Evolutionary conservation across 2,329 filamentous ascomycete species (phyloP), one percentile per base, ranked within the genome.

Genomic region (Elsinoe australis): DNA sequence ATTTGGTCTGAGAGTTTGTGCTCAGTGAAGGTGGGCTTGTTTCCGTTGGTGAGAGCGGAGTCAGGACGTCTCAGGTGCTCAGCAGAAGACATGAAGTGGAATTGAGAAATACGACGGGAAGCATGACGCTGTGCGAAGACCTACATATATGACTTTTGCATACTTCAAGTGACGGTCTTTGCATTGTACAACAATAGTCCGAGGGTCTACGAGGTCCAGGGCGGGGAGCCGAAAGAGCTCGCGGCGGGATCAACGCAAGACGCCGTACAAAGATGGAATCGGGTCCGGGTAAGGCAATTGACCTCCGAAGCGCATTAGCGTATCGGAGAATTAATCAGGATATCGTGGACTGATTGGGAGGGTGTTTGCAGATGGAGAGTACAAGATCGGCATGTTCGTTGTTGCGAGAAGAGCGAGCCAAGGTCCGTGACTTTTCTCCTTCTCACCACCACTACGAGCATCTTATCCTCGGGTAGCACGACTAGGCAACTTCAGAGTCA

Each of bases 221-320:
- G 39, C 26, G 39, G 39, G 39, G 39, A 44, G 39, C 39, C 39
- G 39, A 44, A 44, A 24, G 39, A 19, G 28, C 21, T 24, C 8
- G 21, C n/a, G 36, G 28, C 36, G n/a, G 17, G 22, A n/a, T 21
- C 14, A 12, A 24, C 36, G 28, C 21, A 24, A 41, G 12, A 10
- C 21, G 21, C 36, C 3, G 22, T 17, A 44, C 39, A 8, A 6
- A 21, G n/a, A 17, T 44, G 7, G 17, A 17, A 32, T 29, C 39
- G 39, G 39, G 5, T 32, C 32, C 39, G 39, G 39, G 14, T 44
- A 15, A 6, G 8, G 31, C 17, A 15, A 14, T 9, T 31, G 28
- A 17, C 29, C 39, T 44, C 39, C 39, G 39, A 32, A 18, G 26
- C 15, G 39, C 28, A 32, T 22, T 44, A 44, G 39, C 39, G 24